Conservation (phyloP, 2,329 filamentous ascomycete genomes). For the Trichoderma sp. region DNA sequence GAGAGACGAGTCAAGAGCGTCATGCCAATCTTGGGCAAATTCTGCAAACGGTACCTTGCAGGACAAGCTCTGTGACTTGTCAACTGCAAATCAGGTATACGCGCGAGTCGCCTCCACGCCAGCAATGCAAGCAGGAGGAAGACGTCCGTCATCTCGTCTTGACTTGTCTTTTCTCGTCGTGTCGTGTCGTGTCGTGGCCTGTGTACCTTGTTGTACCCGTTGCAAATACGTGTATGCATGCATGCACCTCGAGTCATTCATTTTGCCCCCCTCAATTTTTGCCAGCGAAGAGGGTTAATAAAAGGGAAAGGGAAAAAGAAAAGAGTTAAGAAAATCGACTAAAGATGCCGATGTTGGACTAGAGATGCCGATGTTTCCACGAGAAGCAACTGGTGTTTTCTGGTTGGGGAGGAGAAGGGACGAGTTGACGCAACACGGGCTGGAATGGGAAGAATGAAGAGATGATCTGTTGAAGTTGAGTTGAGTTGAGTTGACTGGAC, state of each 20-base stretch:
- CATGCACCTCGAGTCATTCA: slow-evolving; percentile 18
- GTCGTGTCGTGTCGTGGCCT: neutral
- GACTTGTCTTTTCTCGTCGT: too few relatives aligned
- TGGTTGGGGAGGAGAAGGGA: neutral
- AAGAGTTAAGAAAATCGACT: neutral
- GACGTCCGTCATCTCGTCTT: too few relatives aligned
- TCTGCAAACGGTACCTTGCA: too few relatives aligned
- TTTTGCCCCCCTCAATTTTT: neutral
- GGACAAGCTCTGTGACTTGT: too few relatives aligned
- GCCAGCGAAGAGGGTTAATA: neutral
- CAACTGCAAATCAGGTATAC: too few relatives aligned
- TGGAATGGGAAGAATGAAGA: neutral
- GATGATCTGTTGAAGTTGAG: neutral
- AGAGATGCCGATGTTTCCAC: neutral
- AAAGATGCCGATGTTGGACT: neutral
- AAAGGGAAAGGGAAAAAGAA: neutral
- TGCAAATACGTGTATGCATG: neutral
- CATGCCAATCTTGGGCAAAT: too few relatives aligned
- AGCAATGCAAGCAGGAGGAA: too few relatives aligned
- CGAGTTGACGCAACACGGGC: too few relatives aligned
- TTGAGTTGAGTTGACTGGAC: too few relatives aligned
- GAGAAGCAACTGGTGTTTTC: neutral
- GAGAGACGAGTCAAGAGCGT: too few relatives aligned
- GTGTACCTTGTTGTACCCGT: neutral
- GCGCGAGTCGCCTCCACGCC: too few relatives aligned